Evolutionary conservation across 108 stramenopile species (phyloP), one percentile per base, ranked within the genome.

Genomic region (Pseudonitzschia multiseries): DNA sequence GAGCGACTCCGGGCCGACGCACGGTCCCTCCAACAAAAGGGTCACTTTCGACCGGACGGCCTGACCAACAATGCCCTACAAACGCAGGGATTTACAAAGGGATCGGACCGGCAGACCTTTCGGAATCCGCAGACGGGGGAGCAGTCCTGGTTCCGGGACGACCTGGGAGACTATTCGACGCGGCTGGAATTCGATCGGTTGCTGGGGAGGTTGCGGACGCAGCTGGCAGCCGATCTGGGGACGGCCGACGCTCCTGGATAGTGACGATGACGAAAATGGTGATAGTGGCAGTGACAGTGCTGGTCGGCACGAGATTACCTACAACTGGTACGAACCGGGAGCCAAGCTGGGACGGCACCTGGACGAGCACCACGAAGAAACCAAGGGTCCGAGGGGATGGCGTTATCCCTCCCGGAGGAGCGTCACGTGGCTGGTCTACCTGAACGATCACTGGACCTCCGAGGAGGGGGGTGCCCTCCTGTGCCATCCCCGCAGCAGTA

Each of bases 311-410:
- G 74, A 75, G 52, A 75, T 75, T 52, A 75, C 74, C 14, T 75
- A 75, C 27, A 75, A 75, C 20, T 75, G 74, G 74, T 75, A 75
- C 36, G 74, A 75, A 69, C 74, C 74, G 54, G 68, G 67, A 12
- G 74, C 74, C 36, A 56, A 32, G 27, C 57, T 62, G n/a, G 61
- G 61, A 48, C 36, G 84, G 21, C 86, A 84, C 63, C 56, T 85
- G 40, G 86, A 87, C 68, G 84, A 84, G 53, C 77, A 65, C 43
- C 86, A 87, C 48, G 86, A 87, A 61, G 86, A 87, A 64, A 72
- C 71, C 4, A 87, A 87, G 69, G 86, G 86, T 0, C 50, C 80
- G 2, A 59, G 60, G 51, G 86, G 86, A 33, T 87, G 86, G 86
- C 29, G 68, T 13, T 22, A 78, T 29, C 86, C 84, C 0, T 81